phyloP scores from a whole-genome alignment of 306 rosid genomes.

The Prinsepia uniflora region DNA sequence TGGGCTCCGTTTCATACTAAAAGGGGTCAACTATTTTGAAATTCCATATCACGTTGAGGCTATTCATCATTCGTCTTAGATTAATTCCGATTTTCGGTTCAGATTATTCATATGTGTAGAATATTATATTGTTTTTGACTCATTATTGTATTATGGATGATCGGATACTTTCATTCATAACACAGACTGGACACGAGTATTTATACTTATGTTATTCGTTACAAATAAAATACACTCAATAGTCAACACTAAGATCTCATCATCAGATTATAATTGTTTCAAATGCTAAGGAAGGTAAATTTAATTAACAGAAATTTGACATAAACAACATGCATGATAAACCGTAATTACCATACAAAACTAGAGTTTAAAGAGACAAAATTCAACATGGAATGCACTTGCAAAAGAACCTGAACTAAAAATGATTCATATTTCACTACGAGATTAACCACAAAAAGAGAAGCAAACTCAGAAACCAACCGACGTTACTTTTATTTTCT shows the following conservation, averaged over 20 bases:
- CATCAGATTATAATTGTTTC: not conserved
- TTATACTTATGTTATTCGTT: no score
- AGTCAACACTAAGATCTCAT: no score
- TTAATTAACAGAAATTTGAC: not conserved
- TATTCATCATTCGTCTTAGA: not conserved
- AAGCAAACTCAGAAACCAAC: not conserved
- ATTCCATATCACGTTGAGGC: not conserved
- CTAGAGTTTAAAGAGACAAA: not conserved
- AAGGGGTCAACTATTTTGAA: not conserved
- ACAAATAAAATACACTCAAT: no score
- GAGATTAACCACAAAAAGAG: not conserved
- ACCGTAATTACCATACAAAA: not conserved
- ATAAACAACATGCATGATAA: not conserved
- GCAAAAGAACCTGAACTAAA: constrained; percentile 1
- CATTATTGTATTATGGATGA: no score
- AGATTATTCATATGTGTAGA: no score
- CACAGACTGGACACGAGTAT: no score
- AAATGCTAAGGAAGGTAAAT: not conserved
- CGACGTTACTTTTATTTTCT: constrained; percentile 4
- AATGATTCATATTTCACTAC: not conserved
- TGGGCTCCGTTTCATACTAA: not conserved
- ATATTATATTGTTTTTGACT: no score
- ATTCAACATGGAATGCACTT: not conserved
- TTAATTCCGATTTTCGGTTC: no score
- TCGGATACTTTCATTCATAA: no score